phyloP scores from a whole-genome alignment of 2,329 filamentous ascomycete genomes.

The Orbilia ellipsospora region DNA sequence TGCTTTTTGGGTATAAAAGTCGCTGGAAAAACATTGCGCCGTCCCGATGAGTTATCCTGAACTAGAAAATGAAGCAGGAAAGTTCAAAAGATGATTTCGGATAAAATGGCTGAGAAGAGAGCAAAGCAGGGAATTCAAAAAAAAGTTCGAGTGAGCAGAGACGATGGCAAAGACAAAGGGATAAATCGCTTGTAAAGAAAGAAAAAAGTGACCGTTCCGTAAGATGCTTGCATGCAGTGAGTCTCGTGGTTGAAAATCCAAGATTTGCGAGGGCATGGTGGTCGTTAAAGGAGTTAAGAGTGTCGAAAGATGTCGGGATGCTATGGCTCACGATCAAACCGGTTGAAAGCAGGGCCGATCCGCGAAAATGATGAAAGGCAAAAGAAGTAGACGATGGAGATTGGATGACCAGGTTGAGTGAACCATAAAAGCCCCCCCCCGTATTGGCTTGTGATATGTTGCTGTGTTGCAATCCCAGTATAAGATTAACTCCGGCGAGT shows the following conservation, averaged over 20 bases:
- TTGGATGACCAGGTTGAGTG: conserved; percentile 31
- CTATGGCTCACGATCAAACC: conserved; percentile 36
- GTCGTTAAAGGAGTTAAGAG: conserved; percentile 43
- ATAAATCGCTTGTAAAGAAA: conserved; percentile 43
- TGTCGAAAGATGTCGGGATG: conserved; percentile 21
- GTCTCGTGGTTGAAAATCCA: conserved; percentile 51
- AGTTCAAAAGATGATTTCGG: conserved; percentile 41
- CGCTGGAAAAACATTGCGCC: conserved; percentile 55
- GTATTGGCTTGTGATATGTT: conserved; percentile 35
- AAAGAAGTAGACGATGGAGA: conserved; percentile 8
- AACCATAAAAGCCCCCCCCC: conserved; percentile 41
- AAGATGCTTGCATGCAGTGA: conserved; percentile 41
- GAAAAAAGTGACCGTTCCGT: conserved; percentile 45
- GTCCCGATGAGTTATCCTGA: conserved; percentile 53
- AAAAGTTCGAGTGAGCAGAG: conserved; percentile 15
- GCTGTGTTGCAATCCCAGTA: conserved; percentile 41
- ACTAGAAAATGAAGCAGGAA: conserved; percentile 38
- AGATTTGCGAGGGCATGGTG: conserved; percentile 43
- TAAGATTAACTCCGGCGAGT: conserved; percentile 17
- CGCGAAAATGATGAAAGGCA: conserved; percentile 22
- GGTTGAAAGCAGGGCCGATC: conserved; percentile 50
- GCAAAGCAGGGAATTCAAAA: conserved; percentile 1
- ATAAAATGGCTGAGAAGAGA: conserved; percentile 55
- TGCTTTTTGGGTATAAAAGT: conserved; percentile 55
- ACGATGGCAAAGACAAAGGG: conserved; percentile 39